Percentiles rank a stretch among this genome's conserved stretches.
Conservation (phyloP, 164 flowering plant species). For the Aristolochia contorta region DNA sequence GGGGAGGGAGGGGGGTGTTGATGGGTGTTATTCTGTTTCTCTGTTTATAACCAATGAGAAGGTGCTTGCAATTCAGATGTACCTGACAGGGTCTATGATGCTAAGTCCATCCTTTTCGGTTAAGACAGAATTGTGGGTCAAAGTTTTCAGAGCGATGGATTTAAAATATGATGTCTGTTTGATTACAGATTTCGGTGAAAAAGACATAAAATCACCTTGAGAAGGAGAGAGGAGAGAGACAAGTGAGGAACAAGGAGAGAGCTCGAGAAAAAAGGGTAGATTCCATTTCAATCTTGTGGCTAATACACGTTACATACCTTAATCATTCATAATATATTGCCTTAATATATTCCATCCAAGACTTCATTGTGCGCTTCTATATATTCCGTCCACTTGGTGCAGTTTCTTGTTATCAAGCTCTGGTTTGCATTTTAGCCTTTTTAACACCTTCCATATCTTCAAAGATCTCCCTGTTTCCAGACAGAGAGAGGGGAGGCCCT, state of each 20-base stretch:
- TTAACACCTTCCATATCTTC: too few relatives aligned
- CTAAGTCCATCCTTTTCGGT: constrained; percentile 33
- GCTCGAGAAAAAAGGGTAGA: constrained; percentile 3
- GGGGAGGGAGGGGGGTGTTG: background rate
- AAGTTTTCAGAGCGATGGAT: constrained; percentile 23
- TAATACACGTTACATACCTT: constrained; percentile 1
- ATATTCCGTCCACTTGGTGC: constrained; percentile 24
- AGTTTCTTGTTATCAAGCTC: constrained; percentile 28
- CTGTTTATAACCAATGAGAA: constrained; percentile 5
- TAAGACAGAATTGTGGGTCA: constrained; percentile 47
- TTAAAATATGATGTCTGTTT: constrained; percentile 19
- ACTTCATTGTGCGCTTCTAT: constrained; percentile 11
- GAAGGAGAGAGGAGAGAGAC: background rate
- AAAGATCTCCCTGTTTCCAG: too few relatives aligned
- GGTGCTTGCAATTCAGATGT: constrained; percentile 16
- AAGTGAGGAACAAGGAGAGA: background rate
- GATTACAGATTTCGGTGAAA: constrained; percentile 49
- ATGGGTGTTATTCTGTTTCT: background rate
- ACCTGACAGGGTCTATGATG: constrained; percentile 46
- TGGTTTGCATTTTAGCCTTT: constrained; percentile 3
- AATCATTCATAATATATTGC: background rate
- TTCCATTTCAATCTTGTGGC: constrained; percentile 23
- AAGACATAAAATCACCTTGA: constrained; percentile 29
- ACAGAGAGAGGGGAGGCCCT: constrained; percentile 6
- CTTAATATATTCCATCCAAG: constrained; percentile 10